Percentiles rank a stretch among this genome's conserved stretches.
phyloP scores from a whole-genome alignment of 1,139 yeast species.

The Zygosaccharomyces sapae region DNA sequence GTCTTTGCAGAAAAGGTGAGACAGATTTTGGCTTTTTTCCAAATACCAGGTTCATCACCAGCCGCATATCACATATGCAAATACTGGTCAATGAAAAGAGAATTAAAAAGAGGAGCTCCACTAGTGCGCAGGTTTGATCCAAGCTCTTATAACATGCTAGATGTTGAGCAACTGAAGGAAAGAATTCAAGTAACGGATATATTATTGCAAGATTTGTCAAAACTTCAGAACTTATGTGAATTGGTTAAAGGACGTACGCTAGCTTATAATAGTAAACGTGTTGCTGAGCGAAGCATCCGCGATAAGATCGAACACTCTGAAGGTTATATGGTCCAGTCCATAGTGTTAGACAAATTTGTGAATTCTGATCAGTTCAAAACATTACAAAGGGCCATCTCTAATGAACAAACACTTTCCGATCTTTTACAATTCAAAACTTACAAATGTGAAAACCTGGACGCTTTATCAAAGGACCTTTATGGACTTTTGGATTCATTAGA shows the following conservation, averaged over 20 bases:
- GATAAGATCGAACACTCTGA: slow-evolving; percentile 20
- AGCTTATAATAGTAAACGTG: slow-evolving; percentile 29
- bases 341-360: slow-evolving; percentile 24
- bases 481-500: slow-evolving; percentile 9
- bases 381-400: slow-evolving; percentile 21
- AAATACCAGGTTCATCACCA: slow-evolving; percentile 36
- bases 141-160: slow-evolving; percentile 44
- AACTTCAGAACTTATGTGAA: slow-evolving; percentile 43
- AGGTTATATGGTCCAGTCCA: slow-evolving; percentile 17
- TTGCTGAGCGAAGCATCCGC: slow-evolving; percentile 28
- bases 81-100: slow-evolving; percentile 85
- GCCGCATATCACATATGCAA: slow-evolving; percentile 57
- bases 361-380: slow-evolving; percentile 30
- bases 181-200: slow-evolving; percentile 45
- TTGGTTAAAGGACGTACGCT: slow-evolving; percentile 37
- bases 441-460: slow-evolving; percentile 29
- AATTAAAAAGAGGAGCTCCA: slow-evolving; percentile 69
- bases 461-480: slow-evolving; percentile 34
- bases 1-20: slow-evolving; percentile 46
- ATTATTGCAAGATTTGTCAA: slow-evolving; percentile 48
- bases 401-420: slow-evolving; percentile 15
- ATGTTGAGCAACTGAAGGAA: slow-evolving; percentile 43
- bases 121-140: slow-evolving; percentile 58
- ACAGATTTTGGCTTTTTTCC: slow-evolving; percentile 37
- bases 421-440: slow-evolving; percentile 30